phyloP scores from a whole-genome alignment of 2,329 filamentous ascomycete species.

The Hymenoscyphus infarciens region DNA sequence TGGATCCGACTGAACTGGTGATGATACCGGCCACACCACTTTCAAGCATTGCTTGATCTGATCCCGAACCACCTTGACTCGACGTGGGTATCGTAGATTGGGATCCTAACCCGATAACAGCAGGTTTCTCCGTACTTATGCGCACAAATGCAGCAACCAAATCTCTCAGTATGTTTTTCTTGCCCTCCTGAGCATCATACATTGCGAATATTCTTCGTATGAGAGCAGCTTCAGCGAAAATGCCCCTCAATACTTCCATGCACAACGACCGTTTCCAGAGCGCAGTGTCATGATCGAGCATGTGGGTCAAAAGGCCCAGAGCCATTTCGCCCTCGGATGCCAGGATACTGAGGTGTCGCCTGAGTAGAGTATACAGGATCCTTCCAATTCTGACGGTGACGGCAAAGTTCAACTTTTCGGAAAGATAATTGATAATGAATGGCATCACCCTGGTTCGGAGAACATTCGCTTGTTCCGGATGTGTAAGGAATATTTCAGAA shows the following conservation, averaged over 20 bases:
- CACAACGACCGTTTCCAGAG: constrained; percentile 86
- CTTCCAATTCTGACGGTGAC: constrained; percentile 78
- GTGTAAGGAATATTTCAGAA: constrained; percentile 70
- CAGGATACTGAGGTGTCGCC: constrained; percentile 71
- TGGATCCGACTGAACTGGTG: constrained; percentile 63
- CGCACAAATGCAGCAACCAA: constrained; percentile 88
- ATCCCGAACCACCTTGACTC: constrained; percentile 52
- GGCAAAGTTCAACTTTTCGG: constrained; percentile 74
- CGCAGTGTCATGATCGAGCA: constrained; percentile 80
- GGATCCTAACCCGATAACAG: constrained; percentile 80
- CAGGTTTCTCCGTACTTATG: constrained; percentile 84
- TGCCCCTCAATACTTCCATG: constrained; percentile 83
- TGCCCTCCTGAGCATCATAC: constrained; percentile 70
- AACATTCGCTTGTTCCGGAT: constrained; percentile 77
- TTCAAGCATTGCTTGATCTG: constrained; percentile 85
- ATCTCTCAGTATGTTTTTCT: constrained; percentile 74
- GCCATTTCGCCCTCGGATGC: constrained; percentile 79
- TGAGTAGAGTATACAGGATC: constrained; percentile 77
- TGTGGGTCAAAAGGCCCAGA: constrained; percentile 74
- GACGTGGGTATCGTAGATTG: constrained; percentile 79
- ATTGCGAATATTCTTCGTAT: constrained; percentile 75
- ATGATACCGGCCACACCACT: constrained; percentile 87
- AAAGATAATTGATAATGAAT: constrained; percentile 72
- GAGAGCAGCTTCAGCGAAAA: constrained; percentile 77
- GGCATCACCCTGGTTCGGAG: constrained; percentile 78